Evolutionary conservation across 208 protist genomes (phyloP).

Genomic region (Leishmania gerbilli): DNA sequence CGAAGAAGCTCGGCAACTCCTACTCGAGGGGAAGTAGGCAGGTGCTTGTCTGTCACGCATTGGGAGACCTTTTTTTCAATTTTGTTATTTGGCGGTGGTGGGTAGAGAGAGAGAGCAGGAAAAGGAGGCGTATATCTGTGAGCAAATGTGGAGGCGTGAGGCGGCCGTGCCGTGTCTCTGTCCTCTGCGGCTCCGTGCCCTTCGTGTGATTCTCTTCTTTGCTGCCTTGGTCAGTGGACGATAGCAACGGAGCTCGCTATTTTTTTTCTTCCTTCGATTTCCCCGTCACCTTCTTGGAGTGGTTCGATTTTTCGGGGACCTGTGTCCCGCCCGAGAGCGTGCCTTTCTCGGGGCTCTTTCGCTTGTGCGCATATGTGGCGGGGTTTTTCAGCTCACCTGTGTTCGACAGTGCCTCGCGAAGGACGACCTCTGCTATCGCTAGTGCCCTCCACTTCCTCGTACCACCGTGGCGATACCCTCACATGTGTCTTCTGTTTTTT

Average conservation of each 20-base stretch:
- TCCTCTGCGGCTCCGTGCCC: not conserved
- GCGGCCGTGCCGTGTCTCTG: not conserved
- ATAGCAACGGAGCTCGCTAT: not conserved
- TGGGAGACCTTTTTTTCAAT: not conserved
- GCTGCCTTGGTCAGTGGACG: not conserved
- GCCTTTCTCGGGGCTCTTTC: not conserved
- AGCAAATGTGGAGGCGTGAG: not conserved
- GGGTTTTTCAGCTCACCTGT: not conserved
- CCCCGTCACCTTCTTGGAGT: not conserved
- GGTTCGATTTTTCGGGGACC: not conserved
- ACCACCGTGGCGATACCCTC: not conserved
- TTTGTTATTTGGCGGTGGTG: too few species aligned
- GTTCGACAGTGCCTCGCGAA: not conserved
- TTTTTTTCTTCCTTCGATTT: not conserved
- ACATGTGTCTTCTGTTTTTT: not conserved
- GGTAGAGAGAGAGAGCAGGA: not conserved
- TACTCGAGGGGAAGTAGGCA: not conserved
- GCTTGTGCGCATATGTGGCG: not conserved
- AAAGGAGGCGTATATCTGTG: too few species aligned
- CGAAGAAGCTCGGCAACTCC: slow-evolving; percentile 49
- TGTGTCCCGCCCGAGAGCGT: not conserved
- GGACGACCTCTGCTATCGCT: not conserved
- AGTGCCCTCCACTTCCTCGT: slow-evolving; percentile 1
- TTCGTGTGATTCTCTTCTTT: not conserved
- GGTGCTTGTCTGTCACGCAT: not conserved